Percentiles rank a stretch among this genome's conserved stretches.
Conservation (phyloP, 768 basidiomycete genomes). For the Auricularia cornea region DNA sequence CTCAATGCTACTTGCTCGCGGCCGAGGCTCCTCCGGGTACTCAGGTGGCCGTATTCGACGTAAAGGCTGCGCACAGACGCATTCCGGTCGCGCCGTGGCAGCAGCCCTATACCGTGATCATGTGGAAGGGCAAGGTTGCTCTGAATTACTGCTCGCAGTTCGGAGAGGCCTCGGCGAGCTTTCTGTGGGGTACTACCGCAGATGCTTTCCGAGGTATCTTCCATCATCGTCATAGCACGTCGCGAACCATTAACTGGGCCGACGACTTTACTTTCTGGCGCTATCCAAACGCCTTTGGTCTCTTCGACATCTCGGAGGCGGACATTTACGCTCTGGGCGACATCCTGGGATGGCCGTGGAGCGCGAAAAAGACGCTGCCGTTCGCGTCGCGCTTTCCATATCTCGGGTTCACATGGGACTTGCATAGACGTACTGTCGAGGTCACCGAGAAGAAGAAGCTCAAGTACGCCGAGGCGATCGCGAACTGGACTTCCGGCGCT, state of each 20-base stretch:
- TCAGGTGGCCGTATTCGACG: constrained; percentile 4
- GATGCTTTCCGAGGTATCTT: constrained; percentile 26
- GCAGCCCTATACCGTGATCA: constrained; percentile 17
- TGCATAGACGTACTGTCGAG: too few species aligned
- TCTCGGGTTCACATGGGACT: too few species aligned
- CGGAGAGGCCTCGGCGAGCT: constrained; percentile 20
- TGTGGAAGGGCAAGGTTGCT: constrained; percentile 18
- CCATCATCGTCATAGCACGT: constrained; percentile 5
- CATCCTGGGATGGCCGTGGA: constrained; percentile 29
- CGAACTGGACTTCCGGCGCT: too few species aligned
- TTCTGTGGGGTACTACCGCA: constrained; percentile 24
- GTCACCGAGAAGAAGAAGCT: too few species aligned
- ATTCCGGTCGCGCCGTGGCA: constrained; percentile 25
- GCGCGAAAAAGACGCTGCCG: constrained; percentile 19
- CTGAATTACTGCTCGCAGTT: constrained; percentile 28
- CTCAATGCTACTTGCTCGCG: constrained; percentile 8
- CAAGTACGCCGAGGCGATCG: too few species aligned
- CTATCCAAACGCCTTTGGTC: too few species aligned
- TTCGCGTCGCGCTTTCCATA: constrained; percentile 15
- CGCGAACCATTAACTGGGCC: constrained; percentile 27
- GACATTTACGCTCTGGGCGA: constrained; percentile 4
- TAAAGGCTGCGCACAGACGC: too few species aligned
- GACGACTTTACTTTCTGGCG: constrained; percentile 28
- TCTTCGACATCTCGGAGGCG: too few species aligned
- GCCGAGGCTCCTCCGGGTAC: constrained; percentile 24